A percentile compares a stretch with the other conserved stretches of the same genome.
Conservation (phyloP, 169 alveolate species). For the Eimeria falciformis region DNA sequence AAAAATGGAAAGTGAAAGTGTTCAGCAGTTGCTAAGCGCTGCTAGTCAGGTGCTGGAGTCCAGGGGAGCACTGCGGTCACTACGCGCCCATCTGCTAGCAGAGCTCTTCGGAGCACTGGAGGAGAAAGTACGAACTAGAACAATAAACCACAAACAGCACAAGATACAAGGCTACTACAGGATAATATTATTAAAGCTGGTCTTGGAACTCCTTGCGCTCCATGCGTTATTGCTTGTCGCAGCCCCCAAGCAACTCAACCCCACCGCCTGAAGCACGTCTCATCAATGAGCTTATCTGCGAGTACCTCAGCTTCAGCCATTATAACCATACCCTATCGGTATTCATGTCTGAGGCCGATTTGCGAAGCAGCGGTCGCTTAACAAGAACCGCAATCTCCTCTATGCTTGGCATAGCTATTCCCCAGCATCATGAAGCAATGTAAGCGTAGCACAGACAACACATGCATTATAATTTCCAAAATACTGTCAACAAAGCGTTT, state of each 20-base stretch:
- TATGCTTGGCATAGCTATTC: background rate
- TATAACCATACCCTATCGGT: conserved; percentile 53
- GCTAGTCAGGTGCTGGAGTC: conserved; percentile 24
- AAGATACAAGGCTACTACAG: background rate
- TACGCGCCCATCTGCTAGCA: conserved; percentile 35
- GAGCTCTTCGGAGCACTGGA: conserved; percentile 14
- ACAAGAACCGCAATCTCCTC: background rate
- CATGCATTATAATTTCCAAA: background rate
- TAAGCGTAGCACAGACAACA: background rate
- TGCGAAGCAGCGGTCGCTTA: background rate
- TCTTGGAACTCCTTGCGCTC: background rate
- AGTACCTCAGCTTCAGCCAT: conserved; percentile 50
- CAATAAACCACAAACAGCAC: background rate
- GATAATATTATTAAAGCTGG: background rate
- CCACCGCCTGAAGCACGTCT: background rate
- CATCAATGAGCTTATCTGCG: conserved; percentile 28
- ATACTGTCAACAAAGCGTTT: background rate
- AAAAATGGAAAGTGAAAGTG: conserved; percentile 11
- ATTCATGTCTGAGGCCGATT: conserved; percentile 50
- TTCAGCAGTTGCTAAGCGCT: background rate
- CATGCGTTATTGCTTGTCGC: background rate
- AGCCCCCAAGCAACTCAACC: background rate
- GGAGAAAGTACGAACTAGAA: conserved; percentile 1
- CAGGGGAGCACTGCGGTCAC: conserved; percentile 20
- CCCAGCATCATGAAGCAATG: background rate